These are phyloP conservation scores for Kodamaea ohmeri DNA, from an alignment of 1,139 yeast species.

Conservation along the genomic window DNA sequence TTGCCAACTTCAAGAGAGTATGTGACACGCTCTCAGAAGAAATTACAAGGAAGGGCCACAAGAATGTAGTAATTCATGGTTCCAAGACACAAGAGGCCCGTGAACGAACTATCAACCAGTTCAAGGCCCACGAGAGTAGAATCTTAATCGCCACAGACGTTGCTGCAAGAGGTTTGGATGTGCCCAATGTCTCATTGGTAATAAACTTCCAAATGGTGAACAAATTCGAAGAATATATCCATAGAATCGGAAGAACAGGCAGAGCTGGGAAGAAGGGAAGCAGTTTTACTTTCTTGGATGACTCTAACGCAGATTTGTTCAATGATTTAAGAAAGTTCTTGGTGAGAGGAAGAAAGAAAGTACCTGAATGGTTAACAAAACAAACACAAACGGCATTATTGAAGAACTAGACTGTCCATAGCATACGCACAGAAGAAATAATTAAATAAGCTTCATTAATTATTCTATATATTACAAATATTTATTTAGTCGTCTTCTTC, in stretches of 20 bases:
- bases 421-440: no score
- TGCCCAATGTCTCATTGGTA: slow-evolving; percentile 80
- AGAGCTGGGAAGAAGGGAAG: slow-evolving; percentile 84
- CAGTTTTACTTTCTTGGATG: slow-evolving; percentile 68
- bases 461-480: neutral
- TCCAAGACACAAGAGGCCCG: slow-evolving; percentile 84
- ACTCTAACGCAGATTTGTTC: slow-evolving; percentile 54
- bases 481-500: slow-evolving; percentile 11
- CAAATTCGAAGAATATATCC: slow-evolving; percentile 74
- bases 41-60: slow-evolving; percentile 45
- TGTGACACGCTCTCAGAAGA: slow-evolving; percentile 64
- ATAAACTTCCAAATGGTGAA: slow-evolving; percentile 82
- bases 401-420: no score
- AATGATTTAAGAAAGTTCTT: slow-evolving; percentile 52
- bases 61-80: slow-evolving; percentile 74
- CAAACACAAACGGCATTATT: slow-evolving; percentile 21
- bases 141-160: slow-evolving; percentile 86
- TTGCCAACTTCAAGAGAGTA: slow-evolving; percentile 71
- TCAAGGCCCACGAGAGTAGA: slow-evolving; percentile 59
- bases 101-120: slow-evolving; percentile 68
- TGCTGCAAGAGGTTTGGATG: slow-evolving; percentile 91
- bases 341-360: slow-evolving; percentile 44
- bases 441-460: no score
- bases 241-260: slow-evolving; percentile 95
- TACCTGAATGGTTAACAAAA: slow-evolving; percentile 52